Conservation (phyloP, 495 filamentous ascomycete species). For the Aspergillus panamensis region DNA sequence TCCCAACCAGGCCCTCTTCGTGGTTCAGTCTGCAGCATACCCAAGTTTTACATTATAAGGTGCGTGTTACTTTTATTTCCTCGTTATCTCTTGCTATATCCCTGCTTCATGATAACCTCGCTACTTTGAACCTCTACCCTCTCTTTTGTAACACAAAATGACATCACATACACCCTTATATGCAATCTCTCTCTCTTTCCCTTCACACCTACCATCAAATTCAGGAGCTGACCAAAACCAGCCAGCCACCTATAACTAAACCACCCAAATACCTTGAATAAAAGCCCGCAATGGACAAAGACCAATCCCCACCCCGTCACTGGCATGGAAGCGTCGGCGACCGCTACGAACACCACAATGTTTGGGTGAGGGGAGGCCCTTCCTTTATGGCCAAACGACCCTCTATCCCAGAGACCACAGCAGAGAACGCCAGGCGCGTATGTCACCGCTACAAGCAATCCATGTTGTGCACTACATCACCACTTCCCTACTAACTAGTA, state of each 20-base stretch:
- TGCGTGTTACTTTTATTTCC: background rate
- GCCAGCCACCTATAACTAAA: background rate
- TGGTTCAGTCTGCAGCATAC: too few species aligned
- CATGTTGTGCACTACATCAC: too few species aligned
- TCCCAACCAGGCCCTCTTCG: too few species aligned
- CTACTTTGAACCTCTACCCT: too few species aligned
- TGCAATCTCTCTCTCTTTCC: background rate
- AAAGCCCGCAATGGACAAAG: slow-evolving; percentile 23
- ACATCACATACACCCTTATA: too few species aligned
- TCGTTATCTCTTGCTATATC: background rate
- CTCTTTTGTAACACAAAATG: background rate
- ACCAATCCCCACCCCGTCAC: slow-evolving; percentile 31
- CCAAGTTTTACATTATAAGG: too few species aligned
- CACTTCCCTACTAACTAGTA: background rate
- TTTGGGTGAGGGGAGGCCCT: slow-evolving; percentile 41
- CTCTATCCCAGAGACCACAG: slow-evolving; percentile 23
- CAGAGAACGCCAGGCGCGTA: slow-evolving; percentile 24
- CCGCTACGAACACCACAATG: slow-evolving; percentile 43
- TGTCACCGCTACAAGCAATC: slow-evolving; percentile 1
- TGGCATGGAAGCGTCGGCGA: slow-evolving; percentile 42
- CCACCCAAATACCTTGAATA: background rate
- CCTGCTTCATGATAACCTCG: slow-evolving; percentile 7
- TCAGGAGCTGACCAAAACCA: slow-evolving; percentile 1
- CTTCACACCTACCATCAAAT: background rate
- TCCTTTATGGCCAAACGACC: slow-evolving; percentile 26